Conservation (phyloP, 2,329 filamentous ascomycete species). For the Cladosporium sphaerospermum region DNA sequence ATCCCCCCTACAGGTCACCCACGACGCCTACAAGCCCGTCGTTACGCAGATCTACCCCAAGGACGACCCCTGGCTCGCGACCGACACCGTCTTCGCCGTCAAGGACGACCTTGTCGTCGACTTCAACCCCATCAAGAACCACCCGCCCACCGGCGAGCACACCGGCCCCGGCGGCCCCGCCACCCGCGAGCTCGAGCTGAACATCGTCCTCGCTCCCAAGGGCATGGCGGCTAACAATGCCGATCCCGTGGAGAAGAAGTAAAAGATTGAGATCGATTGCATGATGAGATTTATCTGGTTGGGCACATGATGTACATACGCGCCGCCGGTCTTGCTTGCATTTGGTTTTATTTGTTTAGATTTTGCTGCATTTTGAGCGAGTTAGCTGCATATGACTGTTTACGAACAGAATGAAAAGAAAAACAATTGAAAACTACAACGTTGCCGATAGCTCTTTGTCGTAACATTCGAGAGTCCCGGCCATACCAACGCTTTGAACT, state of each 20-base stretch:
- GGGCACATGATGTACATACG: no score
- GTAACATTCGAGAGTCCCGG: no score
- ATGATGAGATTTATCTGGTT: no score
- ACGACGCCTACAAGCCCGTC: slow-evolving; percentile 50
- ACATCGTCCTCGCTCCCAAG: slow-evolving; percentile 50
- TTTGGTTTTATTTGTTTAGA: no score
- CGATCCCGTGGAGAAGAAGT: slow-evolving; percentile 7
- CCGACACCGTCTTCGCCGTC: slow-evolving; percentile 57
- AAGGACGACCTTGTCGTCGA: slow-evolving; percentile 56
- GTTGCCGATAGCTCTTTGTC: no score
- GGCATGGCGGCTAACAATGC: slow-evolving; percentile 8
- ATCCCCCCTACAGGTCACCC: slow-evolving; percentile 37
- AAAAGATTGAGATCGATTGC: no score
- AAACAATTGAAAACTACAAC: no score
- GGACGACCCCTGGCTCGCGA: slow-evolving; percentile 52
- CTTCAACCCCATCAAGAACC: slow-evolving; percentile 48
- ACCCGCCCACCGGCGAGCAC: slow-evolving; percentile 41
- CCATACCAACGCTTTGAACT: no score
- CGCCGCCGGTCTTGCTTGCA: no score
- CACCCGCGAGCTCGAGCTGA: slow-evolving; percentile 50
- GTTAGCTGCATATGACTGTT: no score
- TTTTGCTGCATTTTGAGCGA: no score
- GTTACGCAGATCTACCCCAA: slow-evolving; percentile 55
- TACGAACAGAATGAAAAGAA: no score
- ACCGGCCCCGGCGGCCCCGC: slow-evolving; percentile 27